These are phyloP conservation scores for Termitomyces sp. DNA, from an alignment of 768 basidiomycete species.

Conservation along the genomic window DNA sequence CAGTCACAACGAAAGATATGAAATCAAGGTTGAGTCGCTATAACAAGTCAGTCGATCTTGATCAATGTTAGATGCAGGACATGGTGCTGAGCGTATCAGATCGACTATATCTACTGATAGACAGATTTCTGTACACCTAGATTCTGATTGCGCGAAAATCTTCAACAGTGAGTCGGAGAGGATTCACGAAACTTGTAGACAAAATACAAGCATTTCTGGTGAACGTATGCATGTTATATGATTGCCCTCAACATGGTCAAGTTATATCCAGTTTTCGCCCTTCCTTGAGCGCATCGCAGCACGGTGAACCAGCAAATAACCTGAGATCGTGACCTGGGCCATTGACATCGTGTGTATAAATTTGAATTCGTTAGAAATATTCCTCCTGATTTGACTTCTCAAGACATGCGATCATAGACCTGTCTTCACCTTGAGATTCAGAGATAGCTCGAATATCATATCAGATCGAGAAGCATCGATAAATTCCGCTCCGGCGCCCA, in stretches of 20 bases:
- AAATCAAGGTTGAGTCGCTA: not conserved
- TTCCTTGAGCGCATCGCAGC: too few relatives aligned
- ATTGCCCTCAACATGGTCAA: not conserved
- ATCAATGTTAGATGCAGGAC: not conserved
- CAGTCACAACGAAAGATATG: not conserved
- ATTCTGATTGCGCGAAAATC: too few relatives aligned
- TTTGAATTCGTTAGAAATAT: not conserved
- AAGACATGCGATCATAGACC: not conserved
- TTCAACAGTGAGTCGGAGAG: not conserved
- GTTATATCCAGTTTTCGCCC: not conserved
- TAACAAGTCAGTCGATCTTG: not conserved
- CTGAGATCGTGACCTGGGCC: not conserved
- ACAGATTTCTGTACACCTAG: not conserved
- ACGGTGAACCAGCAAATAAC: too few relatives aligned
- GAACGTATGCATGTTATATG: not conserved
- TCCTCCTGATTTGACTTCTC: not conserved
- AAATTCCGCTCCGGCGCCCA: not conserved
- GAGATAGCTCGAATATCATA: not conserved
- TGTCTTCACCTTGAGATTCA: not conserved
- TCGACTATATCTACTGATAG: not conserved
- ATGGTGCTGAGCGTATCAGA: not conserved
- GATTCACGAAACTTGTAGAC: not conserved
- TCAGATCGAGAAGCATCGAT: not conserved
- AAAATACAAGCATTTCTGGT: not conserved
- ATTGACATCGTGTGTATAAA: not conserved